Evolutionary conservation across 129 eudicot species (phyloP).

Genomic region (Daucus carota): DH1_v3.0 NC_030386.2:37190501-37191000

Average conservation of each 20-base stretch:
- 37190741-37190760: slow-evolving; percentile 62
- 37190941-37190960: background rate
- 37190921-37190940: too few species aligned
- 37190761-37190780: slow-evolving; percentile 82
- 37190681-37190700: background rate
- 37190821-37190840: slow-evolving; percentile 87
- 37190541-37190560: background rate
- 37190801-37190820: slow-evolving; percentile 90
- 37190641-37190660: background rate
- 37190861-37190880: background rate
- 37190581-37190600: background rate
- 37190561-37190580: background rate
- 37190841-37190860: slow-evolving; percentile 55
- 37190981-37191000: background rate
- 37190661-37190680: background rate
- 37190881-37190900: background rate
- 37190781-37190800: slow-evolving; percentile 89
- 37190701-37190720: background rate
- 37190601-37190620: background rate
- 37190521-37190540: background rate
- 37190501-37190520: background rate
- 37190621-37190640: background rate
- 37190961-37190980: background rate
- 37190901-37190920: too few species aligned
- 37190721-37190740: background rate